A percentile compares a stretch with the other conserved stretches of the same genome.
Evolutionary conservation across 805 yeast genomes (phyloP).

Genomic region (Debaryomyces hansenii): DNA sequence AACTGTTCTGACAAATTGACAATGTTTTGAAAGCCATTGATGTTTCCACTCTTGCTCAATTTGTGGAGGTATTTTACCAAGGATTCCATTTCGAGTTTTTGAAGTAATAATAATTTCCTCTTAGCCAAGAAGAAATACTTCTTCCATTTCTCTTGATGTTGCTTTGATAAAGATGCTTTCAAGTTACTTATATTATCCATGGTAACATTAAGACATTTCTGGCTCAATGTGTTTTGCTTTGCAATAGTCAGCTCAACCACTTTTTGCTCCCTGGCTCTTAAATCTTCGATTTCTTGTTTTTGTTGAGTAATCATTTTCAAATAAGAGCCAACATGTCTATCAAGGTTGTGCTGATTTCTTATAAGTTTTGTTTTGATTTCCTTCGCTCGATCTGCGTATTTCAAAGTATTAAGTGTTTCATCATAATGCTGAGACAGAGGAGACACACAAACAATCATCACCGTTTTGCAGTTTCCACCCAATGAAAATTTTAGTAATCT

Average conservation of each 20-base stretch:
- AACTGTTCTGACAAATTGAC: constrained; percentile 32
- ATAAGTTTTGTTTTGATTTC: constrained; percentile 80
- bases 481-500: constrained; percentile 82
- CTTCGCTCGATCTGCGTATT: constrained; percentile 90
- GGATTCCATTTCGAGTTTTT: constrained; percentile 38
- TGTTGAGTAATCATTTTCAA: constrained; percentile 83
- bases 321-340: constrained; percentile 82
- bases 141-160: constrained; percentile 45
- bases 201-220: constrained; percentile 38
- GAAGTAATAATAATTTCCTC: constrained; percentile 44
- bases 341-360: constrained; percentile 72
- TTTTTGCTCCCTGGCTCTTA: constrained; percentile 53
- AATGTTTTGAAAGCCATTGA: constrained; percentile 15
- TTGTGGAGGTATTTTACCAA: constrained; percentile 16
- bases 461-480: constrained; percentile 93
- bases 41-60: constrained; percentile 12
- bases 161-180: constrained; percentile 39
- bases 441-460: constrained; percentile 92
- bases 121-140: constrained; percentile 47
- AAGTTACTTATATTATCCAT: constrained; percentile 45
- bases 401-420: constrained; percentile 86
- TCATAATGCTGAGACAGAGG: constrained; percentile 88
- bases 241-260: constrained; percentile 39
- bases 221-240: constrained; percentile 33
- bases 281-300: constrained; percentile 67